Base-by-base conservation (phyloP, 2,329 filamentous ascomycete genomes). In the Paecilomyces fulvus region DNA sequence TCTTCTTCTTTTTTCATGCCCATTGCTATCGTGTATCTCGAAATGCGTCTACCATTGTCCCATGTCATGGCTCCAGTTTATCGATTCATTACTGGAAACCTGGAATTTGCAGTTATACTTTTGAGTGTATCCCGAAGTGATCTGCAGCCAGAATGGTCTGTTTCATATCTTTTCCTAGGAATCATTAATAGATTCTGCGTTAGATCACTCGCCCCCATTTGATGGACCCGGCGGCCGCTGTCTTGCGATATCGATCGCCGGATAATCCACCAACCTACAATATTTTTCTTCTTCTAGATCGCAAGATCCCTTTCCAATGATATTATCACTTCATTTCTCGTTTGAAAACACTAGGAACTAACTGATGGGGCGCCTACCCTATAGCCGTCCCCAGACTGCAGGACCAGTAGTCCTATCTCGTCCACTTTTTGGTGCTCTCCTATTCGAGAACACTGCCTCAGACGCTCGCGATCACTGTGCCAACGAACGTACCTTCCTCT, bases 401-500 rank as follows among this genome's bases (percentile, higher is more conserved):
- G 60, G 59, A 5, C 72, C 75, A 57, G 66, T 80, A 48, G 83
- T 86, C 65, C 72, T 75, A 58, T 75, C 80, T 46, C 73, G 75
- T 0, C 84, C 84, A 1, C 68, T 83, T 21, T 73, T 83, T 20
- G 81, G 81, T 20, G 77, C 83, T 0, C 74, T 88, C 3, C 74
- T 89, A 33, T 87, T 89, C 69, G 83, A 86, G 58, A 89, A 89
- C 63, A 75, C 76, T 54, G 78, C 83, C 58, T 86, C 83, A 23
- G 85, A 88, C 67, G 84, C 84, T 5, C 75, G 84, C 58, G 84
- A 87, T 63, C 83, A 86, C 70, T 84, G 82, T 63, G 84, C 84
- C 23, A 86, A 85, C 60, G 84, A 87, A 66, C 77, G 84, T 63
- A 87, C 83, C 0, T 96, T 96, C 68, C 85, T 97, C 28, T 94